Evolutionary conservation across 2,329 filamentous ascomycete genomes (phyloP).

Genomic region (Sporothrix globosa): DNA sequence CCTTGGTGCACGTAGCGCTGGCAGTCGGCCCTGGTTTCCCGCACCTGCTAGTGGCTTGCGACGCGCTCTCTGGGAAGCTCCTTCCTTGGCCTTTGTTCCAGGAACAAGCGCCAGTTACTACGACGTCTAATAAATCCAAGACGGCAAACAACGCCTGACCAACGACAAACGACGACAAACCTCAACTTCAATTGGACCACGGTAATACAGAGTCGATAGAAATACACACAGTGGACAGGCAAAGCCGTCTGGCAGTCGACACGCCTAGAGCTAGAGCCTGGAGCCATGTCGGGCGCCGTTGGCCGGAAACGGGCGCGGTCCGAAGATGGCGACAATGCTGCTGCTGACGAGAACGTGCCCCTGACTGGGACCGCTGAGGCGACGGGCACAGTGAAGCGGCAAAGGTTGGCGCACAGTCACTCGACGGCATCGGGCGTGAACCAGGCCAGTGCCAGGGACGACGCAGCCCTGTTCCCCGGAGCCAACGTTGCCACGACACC

Average conservation of each 20-base stretch:
- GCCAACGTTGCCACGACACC: slow-evolving; percentile 32
- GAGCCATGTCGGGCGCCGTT: slow-evolving; percentile 31
- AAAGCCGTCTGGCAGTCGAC: neutral
- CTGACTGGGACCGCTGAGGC: neutral
- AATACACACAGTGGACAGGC: neutral
- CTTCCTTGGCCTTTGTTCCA: neutral
- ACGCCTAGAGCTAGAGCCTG: neutral
- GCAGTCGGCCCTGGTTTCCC: slow-evolving; percentile 7
- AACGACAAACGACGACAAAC: neutral
- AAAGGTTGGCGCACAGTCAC: slow-evolving; percentile 16
- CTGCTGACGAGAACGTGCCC: neutral
- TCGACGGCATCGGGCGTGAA: slow-evolving; percentile 2
- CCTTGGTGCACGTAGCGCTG: neutral
- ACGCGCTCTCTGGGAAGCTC: neutral
- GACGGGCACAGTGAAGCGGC: slow-evolving; percentile 16
- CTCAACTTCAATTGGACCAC: too few relatives aligned
- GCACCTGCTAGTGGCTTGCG: neutral
- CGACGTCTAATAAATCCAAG: neutral
- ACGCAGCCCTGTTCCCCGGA: neutral
- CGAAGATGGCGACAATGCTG: slow-evolving; percentile 18
- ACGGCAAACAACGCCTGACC: neutral
- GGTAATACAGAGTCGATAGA: neutral
- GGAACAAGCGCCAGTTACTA: neutral
- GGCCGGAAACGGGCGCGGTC: slow-evolving; percentile 32
- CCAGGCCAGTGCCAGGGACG: neutral